These are phyloP conservation scores for Emergomyces pasteurianus DNA, from an alignment of 2,329 filamentous ascomycete genomes.

Conservation along the genomic window DNA sequence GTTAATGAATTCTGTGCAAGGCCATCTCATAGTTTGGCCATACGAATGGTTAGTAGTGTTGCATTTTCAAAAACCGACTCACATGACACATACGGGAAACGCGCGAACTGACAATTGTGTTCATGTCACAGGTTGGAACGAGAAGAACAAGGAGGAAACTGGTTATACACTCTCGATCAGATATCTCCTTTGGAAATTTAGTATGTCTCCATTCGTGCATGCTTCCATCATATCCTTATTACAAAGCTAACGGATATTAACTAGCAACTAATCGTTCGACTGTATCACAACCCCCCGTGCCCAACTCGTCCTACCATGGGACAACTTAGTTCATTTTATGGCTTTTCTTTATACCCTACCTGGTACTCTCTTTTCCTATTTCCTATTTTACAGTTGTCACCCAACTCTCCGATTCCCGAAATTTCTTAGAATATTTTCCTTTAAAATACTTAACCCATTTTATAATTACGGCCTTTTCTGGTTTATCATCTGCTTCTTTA, in stretches of 20 bases:
- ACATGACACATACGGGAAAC: neutral
- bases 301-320: neutral
- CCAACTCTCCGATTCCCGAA: neutral
- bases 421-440: neutral
- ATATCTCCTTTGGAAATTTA: conserved; percentile 96
- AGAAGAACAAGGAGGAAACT: conserved; percentile 87
- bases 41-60: conserved; percentile 62
- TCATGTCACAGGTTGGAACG: conserved; percentile 52
- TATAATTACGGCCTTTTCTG: neutral
- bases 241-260: neutral
- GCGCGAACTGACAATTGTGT: neutral
- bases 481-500: neutral
- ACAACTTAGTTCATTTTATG: neutral
- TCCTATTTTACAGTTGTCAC: neutral
- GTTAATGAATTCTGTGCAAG: conserved; percentile 69
- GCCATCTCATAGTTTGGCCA: conserved; percentile 80
- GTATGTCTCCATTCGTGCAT: conserved; percentile 18
- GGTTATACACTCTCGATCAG: conserved; percentile 93
- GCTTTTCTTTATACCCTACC: neutral
- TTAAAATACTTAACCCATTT: neutral
- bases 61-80: neutral
- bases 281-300: neutral
- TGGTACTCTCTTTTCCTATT: neutral
- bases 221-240: neutral
- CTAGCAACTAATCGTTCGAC: neutral